A percentile compares a stretch with the other conserved stretches of the same genome.
These are phyloP conservation scores for Macrolepiota albuminosa DNA, from an alignment of 768 basidiomycete genomes.

Conservation along the genomic window DNA sequence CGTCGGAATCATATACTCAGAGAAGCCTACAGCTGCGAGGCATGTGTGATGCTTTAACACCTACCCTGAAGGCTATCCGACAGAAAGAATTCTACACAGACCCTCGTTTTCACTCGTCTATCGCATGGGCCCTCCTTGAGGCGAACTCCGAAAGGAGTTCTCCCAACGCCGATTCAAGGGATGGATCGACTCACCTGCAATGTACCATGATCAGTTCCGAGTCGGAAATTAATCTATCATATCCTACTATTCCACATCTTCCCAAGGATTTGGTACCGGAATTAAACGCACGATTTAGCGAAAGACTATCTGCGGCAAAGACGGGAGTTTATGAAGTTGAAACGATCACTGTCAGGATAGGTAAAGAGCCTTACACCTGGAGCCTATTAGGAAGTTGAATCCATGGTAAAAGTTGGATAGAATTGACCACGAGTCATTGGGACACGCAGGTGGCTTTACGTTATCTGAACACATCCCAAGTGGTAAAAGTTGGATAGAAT, in stretches of 20 bases:
- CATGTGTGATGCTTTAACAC: slow-evolving; percentile 52
- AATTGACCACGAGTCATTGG: neutral
- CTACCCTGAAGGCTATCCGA: slow-evolving; percentile 53
- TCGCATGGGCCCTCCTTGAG: slow-evolving; percentile 80
- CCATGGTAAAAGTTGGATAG: neutral
- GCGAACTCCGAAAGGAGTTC: neutral
- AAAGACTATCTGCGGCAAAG: slow-evolving; percentile 33
- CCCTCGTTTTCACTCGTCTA: slow-evolving; percentile 85
- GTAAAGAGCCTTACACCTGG: slow-evolving; percentile 58
- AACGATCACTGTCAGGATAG: slow-evolving; percentile 61
- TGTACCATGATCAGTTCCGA: slow-evolving; percentile 8
- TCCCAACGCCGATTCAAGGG: slow-evolving; percentile 1
- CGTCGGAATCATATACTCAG: neutral
- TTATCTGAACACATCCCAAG: no score
- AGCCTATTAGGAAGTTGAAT: slow-evolving; percentile 24
- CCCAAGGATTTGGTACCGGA: slow-evolving; percentile 40
- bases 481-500: neutral
- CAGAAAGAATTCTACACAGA: slow-evolving; percentile 76
- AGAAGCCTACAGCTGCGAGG: slow-evolving; percentile 45
- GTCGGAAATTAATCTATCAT: slow-evolving; percentile 19
- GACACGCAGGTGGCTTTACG: no score
- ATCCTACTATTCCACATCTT: slow-evolving; percentile 48
- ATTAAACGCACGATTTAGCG: slow-evolving; percentile 47
- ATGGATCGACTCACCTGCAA: slow-evolving; percentile 6
- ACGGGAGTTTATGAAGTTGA: slow-evolving; percentile 50